Percentiles rank a stretch among this genome's conserved stretches.
Conservation (phyloP, 257 asterid genomes). For the Scutellaria baicalensis region DNA sequence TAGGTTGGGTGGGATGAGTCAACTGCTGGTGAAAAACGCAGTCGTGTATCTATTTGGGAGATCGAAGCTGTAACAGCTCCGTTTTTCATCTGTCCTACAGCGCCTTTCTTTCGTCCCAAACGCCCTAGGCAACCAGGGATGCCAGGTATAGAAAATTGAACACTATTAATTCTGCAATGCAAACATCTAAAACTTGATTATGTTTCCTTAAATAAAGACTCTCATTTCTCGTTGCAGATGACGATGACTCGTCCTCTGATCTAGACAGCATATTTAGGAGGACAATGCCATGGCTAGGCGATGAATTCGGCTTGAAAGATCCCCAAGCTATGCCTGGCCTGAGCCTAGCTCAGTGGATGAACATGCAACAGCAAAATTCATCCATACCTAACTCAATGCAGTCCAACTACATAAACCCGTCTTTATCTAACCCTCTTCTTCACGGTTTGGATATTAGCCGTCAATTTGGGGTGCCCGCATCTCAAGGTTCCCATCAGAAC, state of each 20-base stretch:
- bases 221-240: slow-evolving; percentile 55
- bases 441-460: slow-evolving; percentile 56
- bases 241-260: slow-evolving; percentile 62
- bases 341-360: slow-evolving; percentile 98
- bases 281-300: slow-evolving; percentile 86
- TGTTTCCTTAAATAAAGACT: no score
- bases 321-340: slow-evolving; percentile 65
- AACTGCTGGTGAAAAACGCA: slow-evolving; percentile 79
- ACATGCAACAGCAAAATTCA: slow-evolving; percentile 90
- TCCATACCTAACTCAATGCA: slow-evolving; percentile 51
- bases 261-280: slow-evolving; percentile 60
- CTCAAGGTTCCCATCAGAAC: slow-evolving; percentile 57
- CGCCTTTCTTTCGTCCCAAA: slow-evolving; percentile 68
- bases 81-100: slow-evolving; percentile 85
- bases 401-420: slow-evolving; percentile 46
- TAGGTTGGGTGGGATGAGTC: slow-evolving; percentile 99
- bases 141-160: slow-evolving; percentile 47
- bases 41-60: slow-evolving; percentile 94
- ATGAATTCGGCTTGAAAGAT: slow-evolving; percentile 73
- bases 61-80: slow-evolving; percentile 98
- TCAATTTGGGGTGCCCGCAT: slow-evolving; percentile 38
- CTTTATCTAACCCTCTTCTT: slow-evolving; percentile 40
- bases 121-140: slow-evolving; percentile 84
- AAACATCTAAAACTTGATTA: not conserved
- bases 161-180: not conserved